Conservation (phyloP, 2,329 filamentous ascomycete species). For the Diaporthe batatas region DNA sequence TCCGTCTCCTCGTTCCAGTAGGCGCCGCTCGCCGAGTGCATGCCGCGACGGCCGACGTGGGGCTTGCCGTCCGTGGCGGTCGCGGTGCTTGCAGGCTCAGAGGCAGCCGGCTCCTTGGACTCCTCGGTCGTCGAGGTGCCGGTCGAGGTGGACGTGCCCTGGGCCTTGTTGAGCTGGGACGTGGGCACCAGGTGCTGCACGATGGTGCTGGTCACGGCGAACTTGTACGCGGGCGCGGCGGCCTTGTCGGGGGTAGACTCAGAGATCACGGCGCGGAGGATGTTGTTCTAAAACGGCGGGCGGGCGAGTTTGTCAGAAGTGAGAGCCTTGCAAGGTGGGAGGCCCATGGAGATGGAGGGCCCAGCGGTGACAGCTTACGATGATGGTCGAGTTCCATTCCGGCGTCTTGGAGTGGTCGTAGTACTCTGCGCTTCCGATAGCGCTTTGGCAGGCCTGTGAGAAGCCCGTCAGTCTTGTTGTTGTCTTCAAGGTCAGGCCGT, state of each 20-base stretch:
- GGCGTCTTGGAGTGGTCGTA: conserved; percentile 91
- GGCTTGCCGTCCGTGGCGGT: conserved; percentile 74
- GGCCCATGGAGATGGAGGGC: background rate
- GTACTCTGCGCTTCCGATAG: conserved; percentile 78
- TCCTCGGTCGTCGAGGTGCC: conserved; percentile 68
- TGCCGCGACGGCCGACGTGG: conserved; percentile 87
- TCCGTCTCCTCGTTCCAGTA: conserved; percentile 94
- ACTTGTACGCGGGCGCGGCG: conserved; percentile 82
- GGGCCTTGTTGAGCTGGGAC: conserved; percentile 72
- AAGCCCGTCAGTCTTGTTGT: conserved; percentile 41
- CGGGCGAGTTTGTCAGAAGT: conserved; percentile 30
- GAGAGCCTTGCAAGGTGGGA: conserved; percentile 36
- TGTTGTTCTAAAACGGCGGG: conserved; percentile 70
- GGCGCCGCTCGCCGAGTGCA: conserved; percentile 87
- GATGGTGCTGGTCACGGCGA: conserved; percentile 97
- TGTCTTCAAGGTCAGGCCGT: background rate
- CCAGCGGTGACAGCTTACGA: conserved; percentile 69
- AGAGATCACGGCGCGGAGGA: conserved; percentile 82
- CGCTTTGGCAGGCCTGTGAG: conserved; percentile 82
- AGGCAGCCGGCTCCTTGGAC: conserved; percentile 65
- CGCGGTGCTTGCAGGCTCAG: conserved; percentile 50
- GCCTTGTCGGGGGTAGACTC: conserved; percentile 74
- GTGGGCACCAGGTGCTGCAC: conserved; percentile 90
- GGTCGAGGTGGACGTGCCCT: conserved; percentile 62
- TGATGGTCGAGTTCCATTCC: conserved; percentile 92